Evolutionary conservation across 306 rosid genomes (phyloP).

Genomic region (Pyrus bretschneideri): DNA sequence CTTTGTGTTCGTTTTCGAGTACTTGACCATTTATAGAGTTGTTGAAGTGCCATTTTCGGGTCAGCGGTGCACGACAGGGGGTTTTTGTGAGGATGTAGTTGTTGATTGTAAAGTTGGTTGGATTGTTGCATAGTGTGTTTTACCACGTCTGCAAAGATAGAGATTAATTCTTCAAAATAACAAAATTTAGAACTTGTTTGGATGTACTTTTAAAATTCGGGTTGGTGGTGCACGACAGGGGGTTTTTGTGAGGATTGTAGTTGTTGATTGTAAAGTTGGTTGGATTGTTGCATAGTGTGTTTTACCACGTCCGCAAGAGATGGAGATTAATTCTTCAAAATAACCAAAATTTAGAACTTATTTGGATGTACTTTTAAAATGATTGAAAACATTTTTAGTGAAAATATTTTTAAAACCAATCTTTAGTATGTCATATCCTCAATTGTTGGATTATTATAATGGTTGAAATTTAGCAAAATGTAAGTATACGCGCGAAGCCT

Average conservation of each 20-base stretch:
- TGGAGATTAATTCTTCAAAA: too few relatives aligned
- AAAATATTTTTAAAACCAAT: too few relatives aligned
- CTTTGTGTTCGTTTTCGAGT: conserved; percentile 40
- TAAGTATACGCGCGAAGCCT: too few relatives aligned
- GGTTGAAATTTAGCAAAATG: not conserved
- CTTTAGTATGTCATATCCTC: too few relatives aligned
- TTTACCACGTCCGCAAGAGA: conserved; percentile 77
- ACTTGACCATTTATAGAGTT: conserved; percentile 41
- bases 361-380: too few relatives aligned
- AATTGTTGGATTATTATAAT: too few relatives aligned
- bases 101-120: conserved; percentile 78
- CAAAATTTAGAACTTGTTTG: too few relatives aligned
- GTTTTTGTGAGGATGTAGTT: conserved; percentile 50
- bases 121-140: conserved; percentile 84
- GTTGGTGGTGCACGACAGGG: conserved; percentile 28
- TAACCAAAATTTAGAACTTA: too few relatives aligned
- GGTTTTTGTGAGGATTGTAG: conserved; percentile 53
- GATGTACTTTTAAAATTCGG: too few relatives aligned
- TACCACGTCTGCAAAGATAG: conserved; percentile 67
- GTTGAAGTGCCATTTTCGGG: conserved; percentile 46
- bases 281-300: conserved; percentile 86
- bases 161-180: too few relatives aligned
- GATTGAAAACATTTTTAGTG: too few relatives aligned
- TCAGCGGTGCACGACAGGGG: conserved; percentile 70
- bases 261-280: conserved; percentile 79